Percentiles rank a stretch among this genome's conserved stretches.
Evolutionary conservation across 1,139 yeast genomes (phyloP).

Genomic region (Candida neerlandica): DNA sequence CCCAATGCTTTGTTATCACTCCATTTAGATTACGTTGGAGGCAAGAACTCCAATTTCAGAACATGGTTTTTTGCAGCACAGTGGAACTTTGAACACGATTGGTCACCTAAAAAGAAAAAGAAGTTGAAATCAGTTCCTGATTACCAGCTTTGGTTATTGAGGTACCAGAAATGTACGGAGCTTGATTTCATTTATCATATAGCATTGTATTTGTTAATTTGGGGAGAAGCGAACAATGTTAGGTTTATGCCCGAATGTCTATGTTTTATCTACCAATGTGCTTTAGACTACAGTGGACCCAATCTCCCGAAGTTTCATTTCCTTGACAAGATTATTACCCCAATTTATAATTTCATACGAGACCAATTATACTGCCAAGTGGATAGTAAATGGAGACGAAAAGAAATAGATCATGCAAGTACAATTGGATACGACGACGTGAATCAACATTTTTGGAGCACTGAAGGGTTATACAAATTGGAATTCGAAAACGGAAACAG

Average conservation of each 20-base stretch:
- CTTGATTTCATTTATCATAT: slow-evolving; percentile 32
- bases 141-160: slow-evolving; percentile 19
- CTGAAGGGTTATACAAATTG: slow-evolving; percentile 58
- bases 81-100: slow-evolving; percentile 12
- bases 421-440: slow-evolving; percentile 86
- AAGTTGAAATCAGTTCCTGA: slow-evolving; percentile 9
- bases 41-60: slow-evolving; percentile 39
- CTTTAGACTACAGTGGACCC: slow-evolving; percentile 25
- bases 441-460: slow-evolving; percentile 84
- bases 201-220: slow-evolving; percentile 37
- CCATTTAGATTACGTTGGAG: slow-evolving; percentile 48
- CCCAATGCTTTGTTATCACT: slow-evolving; percentile 35
- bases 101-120: slow-evolving; percentile 11
- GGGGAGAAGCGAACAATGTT: slow-evolving; percentile 49
- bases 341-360: slow-evolving; percentile 45
- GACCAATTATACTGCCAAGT: slow-evolving; percentile 43
- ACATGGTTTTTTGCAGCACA: slow-evolving; percentile 46
- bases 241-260: slow-evolving; percentile 47
- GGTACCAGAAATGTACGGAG: slow-evolving; percentile 28
- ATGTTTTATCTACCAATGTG: slow-evolving; percentile 40
- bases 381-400: slow-evolving; percentile 46
- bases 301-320: slow-evolving; percentile 22
- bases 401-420: slow-evolving; percentile 66
- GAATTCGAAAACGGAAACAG: slow-evolving; percentile 41
- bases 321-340: slow-evolving; percentile 45